A percentile compares a stretch with the other conserved stretches of the same genome.
These are phyloP conservation scores for Ilex paraguariensis DNA, from an alignment of 305 asterid genomes.

Conservation along the genomic window DNA sequence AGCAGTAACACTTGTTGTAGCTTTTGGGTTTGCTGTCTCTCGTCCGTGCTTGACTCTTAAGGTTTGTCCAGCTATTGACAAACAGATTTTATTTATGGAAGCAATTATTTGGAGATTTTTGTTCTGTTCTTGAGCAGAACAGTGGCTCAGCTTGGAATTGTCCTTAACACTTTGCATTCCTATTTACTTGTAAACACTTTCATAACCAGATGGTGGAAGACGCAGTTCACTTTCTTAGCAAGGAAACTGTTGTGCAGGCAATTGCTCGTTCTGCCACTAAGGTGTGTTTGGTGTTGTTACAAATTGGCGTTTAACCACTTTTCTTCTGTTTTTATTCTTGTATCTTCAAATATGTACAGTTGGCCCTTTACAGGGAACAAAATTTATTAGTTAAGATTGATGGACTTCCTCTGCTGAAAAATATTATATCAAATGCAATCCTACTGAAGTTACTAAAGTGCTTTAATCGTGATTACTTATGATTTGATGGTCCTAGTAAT, in stretches of 20 bases:
- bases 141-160: too few species aligned
- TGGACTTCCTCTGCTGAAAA: too few species aligned
- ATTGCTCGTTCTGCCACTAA: conserved; percentile 97
- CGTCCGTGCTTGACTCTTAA: conserved; percentile 97
- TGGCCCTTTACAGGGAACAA: too few species aligned
- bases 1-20: conserved; percentile 94
- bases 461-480: too few species aligned
- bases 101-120: neutral
- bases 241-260: conserved; percentile 94
- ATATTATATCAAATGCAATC: too few species aligned
- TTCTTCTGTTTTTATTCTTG: neutral
- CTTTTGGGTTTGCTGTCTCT: conserved; percentile 98
- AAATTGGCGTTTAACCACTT: neutral
- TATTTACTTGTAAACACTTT: neutral
- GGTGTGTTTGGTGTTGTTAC: conserved; percentile 33
- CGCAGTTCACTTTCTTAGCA: conserved; percentile 98
- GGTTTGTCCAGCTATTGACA: conserved; percentile 41
- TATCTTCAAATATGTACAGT: neutral
- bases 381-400: too few species aligned
- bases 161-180: too few species aligned
- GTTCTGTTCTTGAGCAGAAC: too few species aligned
- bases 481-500: too few species aligned
- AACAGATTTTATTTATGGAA: too few species aligned
- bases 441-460: too few species aligned
- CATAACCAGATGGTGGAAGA: conserved; percentile 89